Percentiles rank a stretch among this genome's conserved stretches.
phyloP scores from a whole-genome alignment of 1,139 yeast genomes.

The Barnettozyma hawaiiensis region DNA sequence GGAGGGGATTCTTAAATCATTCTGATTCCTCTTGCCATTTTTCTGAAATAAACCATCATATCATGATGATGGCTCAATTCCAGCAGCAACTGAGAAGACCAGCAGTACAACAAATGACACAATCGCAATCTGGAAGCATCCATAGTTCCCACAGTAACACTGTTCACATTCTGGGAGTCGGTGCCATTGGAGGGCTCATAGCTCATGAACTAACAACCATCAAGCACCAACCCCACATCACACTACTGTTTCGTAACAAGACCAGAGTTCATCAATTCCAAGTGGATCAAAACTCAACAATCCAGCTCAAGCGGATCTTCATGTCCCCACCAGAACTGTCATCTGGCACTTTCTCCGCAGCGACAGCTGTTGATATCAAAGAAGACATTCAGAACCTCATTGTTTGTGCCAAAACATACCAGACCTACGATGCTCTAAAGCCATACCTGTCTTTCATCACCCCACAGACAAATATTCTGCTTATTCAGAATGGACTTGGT shows the following conservation, averaged over 20 bases:
- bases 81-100: neutral
- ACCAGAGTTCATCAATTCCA: constrained; percentile 27
- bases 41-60: too few relatives aligned
- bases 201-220: constrained; percentile 22
- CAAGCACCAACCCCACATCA: constrained; percentile 15
- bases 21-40: too few relatives aligned
- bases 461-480: constrained; percentile 50
- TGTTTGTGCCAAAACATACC: constrained; percentile 63
- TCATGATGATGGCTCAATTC: too few relatives aligned
- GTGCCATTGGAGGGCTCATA: constrained; percentile 25
- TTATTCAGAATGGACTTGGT: constrained; percentile 89
- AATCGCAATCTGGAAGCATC: neutral
- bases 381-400: constrained; percentile 48
- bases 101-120: neutral
- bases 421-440: constrained; percentile 43
- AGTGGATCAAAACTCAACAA: constrained; percentile 22
- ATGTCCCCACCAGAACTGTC: constrained; percentile 12
- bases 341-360: constrained; percentile 18
- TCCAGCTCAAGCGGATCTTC: constrained; percentile 29
- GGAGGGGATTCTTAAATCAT: too few relatives aligned
- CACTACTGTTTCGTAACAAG: constrained; percentile 22
- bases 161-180: constrained; percentile 24
- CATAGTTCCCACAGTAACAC: constrained; percentile 1
- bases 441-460: constrained; percentile 45
- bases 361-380: constrained; percentile 27